phyloP scores from a whole-genome alignment of 768 basidiomycete genomes.

The Podaxis carcinomalis region DNA sequence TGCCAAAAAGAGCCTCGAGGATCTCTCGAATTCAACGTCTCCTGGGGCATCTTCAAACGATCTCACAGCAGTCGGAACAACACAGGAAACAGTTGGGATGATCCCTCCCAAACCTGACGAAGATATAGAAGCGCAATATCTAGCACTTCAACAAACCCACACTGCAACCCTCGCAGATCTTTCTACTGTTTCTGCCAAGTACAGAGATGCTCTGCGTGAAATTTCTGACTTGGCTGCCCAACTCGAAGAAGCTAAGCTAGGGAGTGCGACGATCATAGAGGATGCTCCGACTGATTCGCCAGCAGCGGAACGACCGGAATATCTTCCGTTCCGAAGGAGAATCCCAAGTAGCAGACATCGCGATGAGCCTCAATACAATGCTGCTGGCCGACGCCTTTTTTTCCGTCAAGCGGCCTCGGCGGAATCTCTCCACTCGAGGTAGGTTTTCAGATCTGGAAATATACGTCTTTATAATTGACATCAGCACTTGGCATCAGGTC shows the following conservation, averaged over 20 bases:
- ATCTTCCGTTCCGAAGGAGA: conserved; percentile 44
- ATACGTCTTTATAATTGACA: conserved; percentile 12
- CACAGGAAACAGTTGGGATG: conserved; percentile 6
- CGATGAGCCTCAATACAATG: conserved; percentile 50
- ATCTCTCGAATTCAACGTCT: conserved; percentile 25
- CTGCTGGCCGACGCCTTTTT: conserved; percentile 67
- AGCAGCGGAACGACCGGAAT: conserved; percentile 37
- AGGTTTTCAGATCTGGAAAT: conserved; percentile 14
- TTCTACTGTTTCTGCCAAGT: conserved; percentile 74
- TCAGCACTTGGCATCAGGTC: conserved; percentile 47
- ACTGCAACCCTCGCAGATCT: conserved; percentile 77
- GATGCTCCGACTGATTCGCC: conserved; percentile 33
- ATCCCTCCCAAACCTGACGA: conserved; percentile 26
- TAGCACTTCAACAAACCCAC: conserved; percentile 77
- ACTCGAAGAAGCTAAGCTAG: conserved; percentile 80
- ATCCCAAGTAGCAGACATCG: conserved; percentile 45
- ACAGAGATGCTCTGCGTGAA: conserved; percentile 83
- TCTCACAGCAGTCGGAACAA: conserved; percentile 20
- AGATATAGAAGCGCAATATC: conserved; percentile 56
- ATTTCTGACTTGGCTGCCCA: conserved; percentile 93
- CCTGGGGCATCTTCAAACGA: conserved; percentile 19
- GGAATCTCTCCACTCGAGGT: conserved; percentile 88
- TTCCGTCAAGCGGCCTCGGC: conserved; percentile 84
- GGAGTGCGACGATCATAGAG: conserved; percentile 37
- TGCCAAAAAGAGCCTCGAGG: conserved; percentile 66